These are phyloP conservation scores for Coemansia brasiliensis DNA, from an alignment of 192 early-diverging fungal genomes.

Conservation along the genomic window DNA sequence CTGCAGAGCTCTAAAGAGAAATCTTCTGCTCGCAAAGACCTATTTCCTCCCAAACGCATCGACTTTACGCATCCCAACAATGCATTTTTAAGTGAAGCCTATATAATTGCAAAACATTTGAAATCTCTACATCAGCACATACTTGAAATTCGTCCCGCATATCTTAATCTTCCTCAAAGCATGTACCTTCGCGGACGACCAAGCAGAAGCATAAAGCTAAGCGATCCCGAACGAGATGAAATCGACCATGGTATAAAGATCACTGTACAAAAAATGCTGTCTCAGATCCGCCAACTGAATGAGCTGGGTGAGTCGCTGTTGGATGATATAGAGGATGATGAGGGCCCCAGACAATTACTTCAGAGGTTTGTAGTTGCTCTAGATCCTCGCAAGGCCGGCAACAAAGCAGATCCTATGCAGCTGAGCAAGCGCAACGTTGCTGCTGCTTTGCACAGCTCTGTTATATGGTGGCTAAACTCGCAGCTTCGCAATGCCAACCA, in stretches of 20 bases:
- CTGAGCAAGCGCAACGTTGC: constrained; percentile 56
- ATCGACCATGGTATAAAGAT: constrained; percentile 66
- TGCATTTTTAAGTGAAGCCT: constrained; percentile 60
- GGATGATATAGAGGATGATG: constrained; percentile 25
- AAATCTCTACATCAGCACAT: constrained; percentile 55
- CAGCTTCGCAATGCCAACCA: constrained; percentile 64
- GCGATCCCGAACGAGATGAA: constrained; percentile 66
- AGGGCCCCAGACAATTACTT: constrained; percentile 34
- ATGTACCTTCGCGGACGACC: not conserved
- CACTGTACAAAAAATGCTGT: constrained; percentile 59
- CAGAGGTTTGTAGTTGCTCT: constrained; percentile 44
- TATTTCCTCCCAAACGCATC: constrained; percentile 26
- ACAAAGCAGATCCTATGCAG: not conserved
- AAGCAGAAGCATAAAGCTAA: constrained; percentile 32
- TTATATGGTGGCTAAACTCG: constrained; percentile 68
- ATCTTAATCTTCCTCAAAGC: constrained; percentile 44
- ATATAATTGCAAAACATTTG: constrained; percentile 60
- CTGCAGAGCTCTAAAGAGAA: not conserved
- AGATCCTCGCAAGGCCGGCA: constrained; percentile 39
- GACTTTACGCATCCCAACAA: constrained; percentile 42
- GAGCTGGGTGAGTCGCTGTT: constrained; percentile 52
- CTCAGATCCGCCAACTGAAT: constrained; percentile 60
- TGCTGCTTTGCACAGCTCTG: constrained; percentile 67
- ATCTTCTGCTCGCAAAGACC: constrained; percentile 19
- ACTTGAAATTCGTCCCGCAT: constrained; percentile 55